phyloP scores from a whole-genome alignment of 345 rosid species.

The Psidium friedrichsthalianum region DNA sequence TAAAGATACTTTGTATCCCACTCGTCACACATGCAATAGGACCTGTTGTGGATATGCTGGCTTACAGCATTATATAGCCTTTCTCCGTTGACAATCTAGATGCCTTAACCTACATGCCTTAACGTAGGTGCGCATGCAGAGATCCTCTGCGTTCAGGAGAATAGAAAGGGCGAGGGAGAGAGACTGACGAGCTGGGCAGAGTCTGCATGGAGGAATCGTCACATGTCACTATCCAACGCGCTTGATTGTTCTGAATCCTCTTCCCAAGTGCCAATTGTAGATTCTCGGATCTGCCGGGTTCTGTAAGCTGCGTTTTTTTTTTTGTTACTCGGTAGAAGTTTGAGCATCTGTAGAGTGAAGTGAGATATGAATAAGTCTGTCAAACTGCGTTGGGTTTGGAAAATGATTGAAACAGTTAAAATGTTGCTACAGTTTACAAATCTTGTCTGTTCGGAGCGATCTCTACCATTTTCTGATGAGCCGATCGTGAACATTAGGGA shows the following conservation, averaged over 20 bases:
- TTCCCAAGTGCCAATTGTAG: conserved; percentile 39
- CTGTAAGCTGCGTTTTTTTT: conserved; percentile 5
- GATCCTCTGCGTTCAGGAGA: conserved; percentile 55
- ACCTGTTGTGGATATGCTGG: neutral
- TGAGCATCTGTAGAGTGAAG: neutral
- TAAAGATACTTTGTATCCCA: neutral
- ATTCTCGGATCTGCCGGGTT: conserved; percentile 47
- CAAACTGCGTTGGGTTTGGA: neutral
- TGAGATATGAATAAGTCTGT: neutral
- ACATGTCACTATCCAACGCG: conserved; percentile 49
- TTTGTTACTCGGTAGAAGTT: neutral
- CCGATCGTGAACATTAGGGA: neutral
- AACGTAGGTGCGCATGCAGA: conserved; percentile 68
- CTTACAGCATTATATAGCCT: neutral
- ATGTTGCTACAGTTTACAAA: neutral
- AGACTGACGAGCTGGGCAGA: conserved; percentile 79
- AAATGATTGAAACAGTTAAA: neutral
- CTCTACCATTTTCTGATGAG: neutral
- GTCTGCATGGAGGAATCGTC: conserved; percentile 58
- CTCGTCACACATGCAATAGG: neutral
- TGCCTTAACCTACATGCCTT: neutral
- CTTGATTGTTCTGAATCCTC: conserved; percentile 31
- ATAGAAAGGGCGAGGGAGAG: conserved; percentile 74
- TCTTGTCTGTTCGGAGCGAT: neutral
- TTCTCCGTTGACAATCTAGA: neutral